These are phyloP conservation scores for Arachnomyces sp. DNA, from an alignment of 2,329 filamentous ascomycete genomes.

Conservation along the genomic window DNA sequence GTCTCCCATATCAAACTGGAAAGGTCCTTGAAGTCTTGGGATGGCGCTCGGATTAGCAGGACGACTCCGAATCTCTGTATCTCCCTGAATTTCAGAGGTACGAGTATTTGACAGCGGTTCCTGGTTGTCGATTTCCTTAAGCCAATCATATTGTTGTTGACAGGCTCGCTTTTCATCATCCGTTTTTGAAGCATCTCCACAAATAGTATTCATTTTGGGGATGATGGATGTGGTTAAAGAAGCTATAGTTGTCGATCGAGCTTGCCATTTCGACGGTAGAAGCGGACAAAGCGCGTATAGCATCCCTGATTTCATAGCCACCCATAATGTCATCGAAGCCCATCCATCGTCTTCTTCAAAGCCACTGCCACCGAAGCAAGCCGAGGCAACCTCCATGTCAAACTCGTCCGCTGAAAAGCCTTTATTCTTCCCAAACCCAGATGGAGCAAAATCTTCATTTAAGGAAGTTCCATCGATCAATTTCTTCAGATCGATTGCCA, in stretches of 20 bases:
- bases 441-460: constrained; percentile 76
- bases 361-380: constrained; percentile 72
- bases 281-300: constrained; percentile 90
- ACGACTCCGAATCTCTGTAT: constrained; percentile 49
- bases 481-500: constrained; percentile 83
- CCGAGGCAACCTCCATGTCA: constrained; percentile 89
- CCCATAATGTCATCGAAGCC: constrained; percentile 93
- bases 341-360: constrained; percentile 58
- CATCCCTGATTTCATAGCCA: constrained; percentile 91
- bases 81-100: constrained; percentile 30
- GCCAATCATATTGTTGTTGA: constrained; percentile 54
- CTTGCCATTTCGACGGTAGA: constrained; percentile 77
- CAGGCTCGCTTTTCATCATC: constrained; percentile 41
- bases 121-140: constrained; percentile 49
- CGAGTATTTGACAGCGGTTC: constrained; percentile 38
- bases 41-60: constrained; percentile 48
- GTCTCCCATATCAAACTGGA: constrained; percentile 44
- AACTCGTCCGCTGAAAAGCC: constrained; percentile 82
- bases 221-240: constrained; percentile 78
- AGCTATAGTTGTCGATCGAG: constrained; percentile 66
- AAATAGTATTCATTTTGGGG: constrained; percentile 52
- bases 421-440: constrained; percentile 64
- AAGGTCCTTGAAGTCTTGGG: constrained; percentile 57
- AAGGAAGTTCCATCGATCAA: constrained; percentile 74
- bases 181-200: constrained; percentile 33